Evolutionary conservation across 176 grass and related monocot species (phyloP).

Genomic region (Aegilops bicornis): DNA sequence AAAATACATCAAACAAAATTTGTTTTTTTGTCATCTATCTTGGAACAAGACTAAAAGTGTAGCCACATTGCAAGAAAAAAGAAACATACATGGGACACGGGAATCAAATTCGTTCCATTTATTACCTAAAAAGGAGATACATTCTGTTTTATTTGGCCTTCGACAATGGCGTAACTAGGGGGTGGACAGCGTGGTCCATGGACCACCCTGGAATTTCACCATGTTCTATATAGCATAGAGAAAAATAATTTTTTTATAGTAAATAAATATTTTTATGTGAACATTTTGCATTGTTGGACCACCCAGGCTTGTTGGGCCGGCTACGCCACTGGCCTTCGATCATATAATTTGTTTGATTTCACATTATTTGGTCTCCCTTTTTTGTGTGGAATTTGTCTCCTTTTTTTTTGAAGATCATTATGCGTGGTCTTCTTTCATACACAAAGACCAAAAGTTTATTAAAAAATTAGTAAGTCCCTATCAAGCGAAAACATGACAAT

Average conservation of each 20-base stretch:
- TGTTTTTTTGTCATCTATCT: not conserved
- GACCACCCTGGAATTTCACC: too few species aligned
- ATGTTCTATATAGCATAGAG: too few species aligned
- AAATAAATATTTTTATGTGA: too few species aligned
- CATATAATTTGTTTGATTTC: not conserved
- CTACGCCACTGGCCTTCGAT: not conserved
- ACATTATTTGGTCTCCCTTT: not conserved
- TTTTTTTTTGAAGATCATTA: too few species aligned
- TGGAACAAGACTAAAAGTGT: not conserved
- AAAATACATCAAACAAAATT: not conserved
- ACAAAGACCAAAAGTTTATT: not conserved
- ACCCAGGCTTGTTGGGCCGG: too few species aligned
- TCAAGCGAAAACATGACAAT: not conserved
- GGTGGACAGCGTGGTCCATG: too few species aligned
- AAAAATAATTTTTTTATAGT: too few species aligned
- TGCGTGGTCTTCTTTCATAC: not conserved
- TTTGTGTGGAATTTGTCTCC: too few species aligned
- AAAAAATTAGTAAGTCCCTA: not conserved
- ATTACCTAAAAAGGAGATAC: not conserved
- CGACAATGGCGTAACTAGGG: too few species aligned
- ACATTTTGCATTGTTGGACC: too few species aligned
- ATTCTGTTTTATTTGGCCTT: not conserved
- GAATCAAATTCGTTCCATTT: not conserved
- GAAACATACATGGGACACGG: not conserved
- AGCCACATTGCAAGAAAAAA: not conserved